Evolutionary conservation across 805 yeast genomes (phyloP).

Genomic region (Hanseniaspora mollemarum): DNA sequence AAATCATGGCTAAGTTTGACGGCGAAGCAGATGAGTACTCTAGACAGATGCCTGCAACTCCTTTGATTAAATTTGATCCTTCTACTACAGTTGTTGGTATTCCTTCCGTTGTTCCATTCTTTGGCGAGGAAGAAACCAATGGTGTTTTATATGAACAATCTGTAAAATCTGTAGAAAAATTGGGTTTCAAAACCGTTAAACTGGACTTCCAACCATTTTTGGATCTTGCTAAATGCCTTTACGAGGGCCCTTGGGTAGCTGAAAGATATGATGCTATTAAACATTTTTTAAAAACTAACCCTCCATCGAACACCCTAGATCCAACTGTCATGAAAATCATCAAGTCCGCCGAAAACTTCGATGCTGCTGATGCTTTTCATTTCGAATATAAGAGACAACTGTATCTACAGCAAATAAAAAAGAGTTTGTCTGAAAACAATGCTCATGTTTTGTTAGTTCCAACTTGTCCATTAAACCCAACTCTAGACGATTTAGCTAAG

Average conservation of each 20-base stretch:
- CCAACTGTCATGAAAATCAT: constrained; percentile 74
- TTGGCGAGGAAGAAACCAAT: constrained; percentile 59
- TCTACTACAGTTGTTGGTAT: constrained; percentile 56
- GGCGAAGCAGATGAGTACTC: constrained; percentile 63
- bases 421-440: constrained; percentile 35
- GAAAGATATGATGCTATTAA: constrained; percentile 80
- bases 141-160: constrained; percentile 56
- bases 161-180: constrained; percentile 38
- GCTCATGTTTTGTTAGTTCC: constrained; percentile 80
- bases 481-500: constrained; percentile 53
- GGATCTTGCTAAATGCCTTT: constrained; percentile 73
- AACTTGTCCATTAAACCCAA: constrained; percentile 87
- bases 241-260: constrained; percentile 98
- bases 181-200: constrained; percentile 51
- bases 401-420: constrained; percentile 53
- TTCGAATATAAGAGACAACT: constrained; percentile 80
- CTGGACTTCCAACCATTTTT: constrained; percentile 66
- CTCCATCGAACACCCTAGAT: constrained; percentile 61
- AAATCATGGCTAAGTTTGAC: constrained; percentile 63
- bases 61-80: constrained; percentile 46
- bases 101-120: constrained; percentile 67
- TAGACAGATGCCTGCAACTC: constrained; percentile 57
- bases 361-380: constrained; percentile 75
- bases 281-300: constrained; percentile 58
- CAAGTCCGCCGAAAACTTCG: constrained; percentile 60